Conservation (phyloP, 306 rosid species). For the Vachellia collinsii region DNA sequence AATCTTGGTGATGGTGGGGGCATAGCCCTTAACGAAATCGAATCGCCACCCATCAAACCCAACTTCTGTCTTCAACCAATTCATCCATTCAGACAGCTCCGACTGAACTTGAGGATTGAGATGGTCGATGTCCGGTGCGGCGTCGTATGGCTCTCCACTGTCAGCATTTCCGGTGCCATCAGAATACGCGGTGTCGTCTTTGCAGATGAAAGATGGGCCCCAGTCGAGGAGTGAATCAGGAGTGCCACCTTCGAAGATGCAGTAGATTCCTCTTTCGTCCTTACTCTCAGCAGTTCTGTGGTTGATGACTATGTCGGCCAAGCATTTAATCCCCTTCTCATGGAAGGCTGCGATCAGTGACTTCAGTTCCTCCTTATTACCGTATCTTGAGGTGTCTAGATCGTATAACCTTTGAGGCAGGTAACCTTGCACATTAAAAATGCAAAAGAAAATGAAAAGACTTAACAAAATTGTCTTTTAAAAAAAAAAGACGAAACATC, state of each 20-base stretch:
- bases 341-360: conserved; percentile 52
- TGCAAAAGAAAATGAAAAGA: too few species aligned
- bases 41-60: conserved; percentile 82
- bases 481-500: too few species aligned
- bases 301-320: conserved; percentile 87
- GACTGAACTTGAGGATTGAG: conserved; percentile 68
- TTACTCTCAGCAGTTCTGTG: conserved; percentile 78
- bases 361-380: conserved; percentile 61
- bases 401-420: conserved; percentile 85
- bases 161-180: conserved; percentile 80
- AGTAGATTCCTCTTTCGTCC: conserved; percentile 68
- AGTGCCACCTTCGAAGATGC: conserved; percentile 87
- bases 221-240: conserved; percentile 67
- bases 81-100: conserved; percentile 80
- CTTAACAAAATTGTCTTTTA: too few species aligned
- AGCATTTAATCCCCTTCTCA: conserved; percentile 52
- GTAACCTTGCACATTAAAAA: conserved; percentile 26
- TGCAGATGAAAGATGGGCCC: conserved; percentile 78
- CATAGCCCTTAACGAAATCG: conserved; percentile 74
- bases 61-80: conserved; percentile 68
- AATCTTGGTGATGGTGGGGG: conserved; percentile 53
- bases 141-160: conserved; percentile 43
- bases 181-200: conserved; percentile 65
- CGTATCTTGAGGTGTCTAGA: conserved; percentile 73
- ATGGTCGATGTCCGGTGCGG: conserved; percentile 79